These are phyloP conservation scores for Alternaria sp. DNA, from an alignment of 2,329 filamentous ascomycete species.

Conservation along the genomic window DNA sequence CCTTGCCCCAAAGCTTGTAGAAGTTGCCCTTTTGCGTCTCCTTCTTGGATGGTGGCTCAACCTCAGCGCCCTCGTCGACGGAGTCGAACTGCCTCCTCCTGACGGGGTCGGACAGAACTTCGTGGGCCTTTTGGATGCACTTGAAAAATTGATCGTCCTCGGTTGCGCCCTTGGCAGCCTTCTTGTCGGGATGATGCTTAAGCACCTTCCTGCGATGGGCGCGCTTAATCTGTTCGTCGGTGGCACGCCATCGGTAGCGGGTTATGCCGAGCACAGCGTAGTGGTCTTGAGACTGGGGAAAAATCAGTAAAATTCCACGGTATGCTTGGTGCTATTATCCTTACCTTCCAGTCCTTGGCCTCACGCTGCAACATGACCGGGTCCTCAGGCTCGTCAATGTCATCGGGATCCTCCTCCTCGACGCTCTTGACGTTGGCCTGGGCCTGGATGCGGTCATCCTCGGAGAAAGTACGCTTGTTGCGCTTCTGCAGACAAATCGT, in stretches of 20 bases:
- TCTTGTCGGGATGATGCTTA: constrained; percentile 98
- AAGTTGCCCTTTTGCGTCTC: constrained; percentile 84
- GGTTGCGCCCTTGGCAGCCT: constrained; percentile 83
- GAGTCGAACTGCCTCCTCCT: constrained; percentile 96
- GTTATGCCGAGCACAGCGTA: constrained; percentile 94
- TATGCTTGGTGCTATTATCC: background rate
- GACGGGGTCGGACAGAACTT: constrained; percentile 88
- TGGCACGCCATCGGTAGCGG: constrained; percentile 91
- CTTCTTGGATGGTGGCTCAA: constrained; percentile 93
- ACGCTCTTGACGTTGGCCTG: constrained; percentile 95
- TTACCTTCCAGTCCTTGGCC: constrained; percentile 99
- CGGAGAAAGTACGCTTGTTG: constrained; percentile 97
- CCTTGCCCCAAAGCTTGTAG: constrained; percentile 91
- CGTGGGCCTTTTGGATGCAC: constrained; percentile 98
- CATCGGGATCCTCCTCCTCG: constrained; percentile 87
- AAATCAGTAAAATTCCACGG: constrained; percentile 6
- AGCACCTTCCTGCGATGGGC: constrained; percentile 99
- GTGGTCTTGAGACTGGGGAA: constrained; percentile 81
- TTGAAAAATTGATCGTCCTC: constrained; percentile 99
- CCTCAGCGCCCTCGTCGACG: constrained; percentile 91
- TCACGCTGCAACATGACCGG: constrained; percentile 89
- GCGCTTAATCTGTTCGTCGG: constrained; percentile 97
- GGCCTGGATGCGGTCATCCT: constrained; percentile 97
- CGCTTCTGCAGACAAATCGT: constrained; percentile 63
- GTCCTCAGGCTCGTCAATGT: constrained; percentile 94